Percentiles rank a stretch among this genome's conserved stretches.
phyloP scores from a whole-genome alignment of 306 rosid genomes.

The Pachyrhizus erosus region DNA sequence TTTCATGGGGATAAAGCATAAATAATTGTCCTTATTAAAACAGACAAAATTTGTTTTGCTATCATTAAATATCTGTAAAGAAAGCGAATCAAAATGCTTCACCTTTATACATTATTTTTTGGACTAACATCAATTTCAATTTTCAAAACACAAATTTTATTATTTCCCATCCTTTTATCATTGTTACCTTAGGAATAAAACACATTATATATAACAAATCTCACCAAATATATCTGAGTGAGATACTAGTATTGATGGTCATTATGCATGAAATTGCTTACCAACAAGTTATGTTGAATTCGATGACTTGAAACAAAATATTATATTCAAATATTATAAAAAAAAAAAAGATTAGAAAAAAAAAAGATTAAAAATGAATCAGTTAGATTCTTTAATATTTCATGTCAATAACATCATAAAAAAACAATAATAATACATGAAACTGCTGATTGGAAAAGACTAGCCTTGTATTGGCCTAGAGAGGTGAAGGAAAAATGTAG shows the following conservation, averaged over 20 bases:
- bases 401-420: no score
- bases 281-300: no score
- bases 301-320: no score
- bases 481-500: not conserved
- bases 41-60: not conserved
- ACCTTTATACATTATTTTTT: not conserved
- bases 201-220: not conserved
- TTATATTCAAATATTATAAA: no score
- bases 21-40: not conserved
- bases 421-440: no score
- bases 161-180: not conserved
- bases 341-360: no score
- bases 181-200: not conserved
- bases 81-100: not conserved
- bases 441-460: slow-evolving; percentile 15
- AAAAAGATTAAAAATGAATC: no score
- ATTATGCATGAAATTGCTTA: not conserved
- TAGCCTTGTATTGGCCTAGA: slow-evolving; percentile 16
- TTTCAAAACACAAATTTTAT: not conserved
- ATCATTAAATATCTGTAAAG: not conserved
- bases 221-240: not conserved
- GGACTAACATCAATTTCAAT: not conserved
- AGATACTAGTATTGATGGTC: not conserved
- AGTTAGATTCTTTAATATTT: no score
- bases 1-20: not conserved